phyloP scores from a whole-genome alignment of 129 eudicot species.

The Centella asiatica region DNA sequence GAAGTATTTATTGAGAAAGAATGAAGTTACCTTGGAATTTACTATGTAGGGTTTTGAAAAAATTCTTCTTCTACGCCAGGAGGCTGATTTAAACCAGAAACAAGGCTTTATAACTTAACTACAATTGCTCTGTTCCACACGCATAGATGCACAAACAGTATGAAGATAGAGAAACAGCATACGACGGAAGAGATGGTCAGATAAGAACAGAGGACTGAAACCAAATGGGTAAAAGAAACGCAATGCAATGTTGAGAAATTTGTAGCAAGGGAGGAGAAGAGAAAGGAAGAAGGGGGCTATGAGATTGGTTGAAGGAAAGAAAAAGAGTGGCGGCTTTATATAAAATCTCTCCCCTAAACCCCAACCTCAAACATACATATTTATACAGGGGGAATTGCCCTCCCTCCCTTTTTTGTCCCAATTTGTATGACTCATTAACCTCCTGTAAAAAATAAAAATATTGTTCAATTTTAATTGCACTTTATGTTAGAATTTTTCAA shows the following conservation, averaged over 20 bases:
- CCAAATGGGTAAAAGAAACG: not conserved
- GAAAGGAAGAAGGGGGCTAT: not conserved
- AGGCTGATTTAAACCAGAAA: too few species aligned
- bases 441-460: not conserved
- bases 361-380: conserved; percentile 4
- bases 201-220: too few species aligned
- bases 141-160: not conserved
- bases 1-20: not conserved
- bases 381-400: not conserved
- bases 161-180: not conserved
- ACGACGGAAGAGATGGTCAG: not conserved
- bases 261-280: not conserved
- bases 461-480: too few species aligned
- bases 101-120: not conserved
- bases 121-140: not conserved
- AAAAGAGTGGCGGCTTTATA: conserved; percentile 40
- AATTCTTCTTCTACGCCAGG: too few species aligned
- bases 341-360: conserved; percentile 13
- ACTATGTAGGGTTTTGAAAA: not conserved
- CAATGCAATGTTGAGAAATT: not conserved
- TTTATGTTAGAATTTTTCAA: not conserved
- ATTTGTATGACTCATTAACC: not conserved
- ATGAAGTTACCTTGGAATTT: not conserved
- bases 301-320: conserved; percentile 7
- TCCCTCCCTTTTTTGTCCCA: not conserved